phyloP scores from a whole-genome alignment of 768 basidiomycete genomes.

The Amanita inopinata region DNA sequence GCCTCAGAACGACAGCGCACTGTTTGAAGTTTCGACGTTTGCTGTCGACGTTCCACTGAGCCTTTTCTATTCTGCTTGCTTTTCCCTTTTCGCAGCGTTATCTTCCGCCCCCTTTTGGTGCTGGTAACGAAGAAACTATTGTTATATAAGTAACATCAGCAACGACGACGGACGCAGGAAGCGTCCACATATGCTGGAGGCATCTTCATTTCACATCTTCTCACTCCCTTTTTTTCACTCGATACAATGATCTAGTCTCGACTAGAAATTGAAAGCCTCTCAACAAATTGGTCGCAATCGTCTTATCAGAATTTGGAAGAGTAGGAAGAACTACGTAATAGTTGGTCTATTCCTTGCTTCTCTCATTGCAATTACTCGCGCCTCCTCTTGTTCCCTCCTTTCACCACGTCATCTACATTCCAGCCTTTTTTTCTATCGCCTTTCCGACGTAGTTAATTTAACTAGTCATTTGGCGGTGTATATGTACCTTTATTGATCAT shows the following conservation, averaged over 20 bases:
- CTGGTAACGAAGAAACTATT: slow-evolving; percentile 2
- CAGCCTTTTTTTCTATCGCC: too few species aligned
- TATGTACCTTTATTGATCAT: slow-evolving; percentile 3
- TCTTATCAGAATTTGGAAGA: background rate
- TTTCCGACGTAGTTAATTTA: too few species aligned
- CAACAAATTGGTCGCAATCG: slow-evolving; percentile 10
- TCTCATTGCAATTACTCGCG: background rate
- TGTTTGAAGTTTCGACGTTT: background rate
- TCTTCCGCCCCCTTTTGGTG: background rate
- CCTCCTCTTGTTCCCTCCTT: background rate
- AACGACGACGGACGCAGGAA: background rate
- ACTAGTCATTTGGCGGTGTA: background rate
- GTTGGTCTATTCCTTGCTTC: too few species aligned
- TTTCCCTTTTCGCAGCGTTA: background rate
- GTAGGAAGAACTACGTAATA: too few species aligned
- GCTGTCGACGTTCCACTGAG: slow-evolving; percentile 1
- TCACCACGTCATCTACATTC: too few species aligned
- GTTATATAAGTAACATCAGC: background rate
- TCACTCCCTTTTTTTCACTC: slow-evolving; percentile 2
- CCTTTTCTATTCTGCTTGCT: slow-evolving; percentile 4
- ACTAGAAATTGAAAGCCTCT: slow-evolving; percentile 9
- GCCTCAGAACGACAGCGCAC: background rate
- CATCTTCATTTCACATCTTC: background rate
- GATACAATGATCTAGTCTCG: slow-evolving; percentile 10
- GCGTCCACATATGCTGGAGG: slow-evolving; percentile 3